Percentiles rank a stretch among this genome's conserved stretches.
Evolutionary conservation across 495 filamentous ascomycete species (phyloP).

Genomic region (Penicillium pancosmium): DNA sequence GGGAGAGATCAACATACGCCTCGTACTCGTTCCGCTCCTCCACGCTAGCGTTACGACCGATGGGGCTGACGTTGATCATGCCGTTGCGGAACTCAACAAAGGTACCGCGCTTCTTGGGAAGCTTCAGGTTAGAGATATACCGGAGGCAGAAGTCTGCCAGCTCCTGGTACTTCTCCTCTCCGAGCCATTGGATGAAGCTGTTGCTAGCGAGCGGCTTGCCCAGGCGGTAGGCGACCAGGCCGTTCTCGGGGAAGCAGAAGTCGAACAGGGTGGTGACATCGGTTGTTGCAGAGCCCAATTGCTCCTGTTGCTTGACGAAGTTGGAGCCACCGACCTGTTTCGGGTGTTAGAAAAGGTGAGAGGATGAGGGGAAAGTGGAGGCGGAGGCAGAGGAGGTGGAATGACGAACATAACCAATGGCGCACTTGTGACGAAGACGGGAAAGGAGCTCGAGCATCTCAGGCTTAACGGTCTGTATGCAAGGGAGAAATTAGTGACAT

Average conservation of each 20-base stretch:
- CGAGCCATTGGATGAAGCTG: constrained; percentile 88
- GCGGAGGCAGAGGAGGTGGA: constrained; percentile 5
- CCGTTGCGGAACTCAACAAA: constrained; percentile 96
- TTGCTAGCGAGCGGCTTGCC: constrained; percentile 70
- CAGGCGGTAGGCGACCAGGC: constrained; percentile 84
- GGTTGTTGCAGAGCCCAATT: constrained; percentile 68
- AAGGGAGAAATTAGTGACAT: constrained; percentile 15
- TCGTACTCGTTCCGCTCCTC: constrained; percentile 80
- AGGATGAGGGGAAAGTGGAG: constrained; percentile 15
- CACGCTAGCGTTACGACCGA: constrained; percentile 87
- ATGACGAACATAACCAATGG: constrained; percentile 75
- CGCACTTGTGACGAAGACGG: constrained; percentile 79
- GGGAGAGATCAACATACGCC: constrained; percentile 34
- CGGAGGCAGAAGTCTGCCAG: constrained; percentile 83
- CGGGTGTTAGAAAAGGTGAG: background rate
- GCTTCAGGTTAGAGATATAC: constrained; percentile 85
- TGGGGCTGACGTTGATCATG: constrained; percentile 93
- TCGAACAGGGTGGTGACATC: constrained; percentile 84
- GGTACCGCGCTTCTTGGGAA: constrained; percentile 88
- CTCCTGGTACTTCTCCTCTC: constrained; percentile 89
- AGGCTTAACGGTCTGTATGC: constrained; percentile 60
- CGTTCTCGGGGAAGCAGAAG: constrained; percentile 96
- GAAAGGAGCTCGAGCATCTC: constrained; percentile 84
- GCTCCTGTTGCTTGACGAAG: constrained; percentile 92
- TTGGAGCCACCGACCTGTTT: constrained; percentile 74